Evolutionary conservation across 768 basidiomycete genomes (phyloP), one percentile per base, ranked within the genome.

Genomic region (Coprinopsis strossmayeri): DNA sequence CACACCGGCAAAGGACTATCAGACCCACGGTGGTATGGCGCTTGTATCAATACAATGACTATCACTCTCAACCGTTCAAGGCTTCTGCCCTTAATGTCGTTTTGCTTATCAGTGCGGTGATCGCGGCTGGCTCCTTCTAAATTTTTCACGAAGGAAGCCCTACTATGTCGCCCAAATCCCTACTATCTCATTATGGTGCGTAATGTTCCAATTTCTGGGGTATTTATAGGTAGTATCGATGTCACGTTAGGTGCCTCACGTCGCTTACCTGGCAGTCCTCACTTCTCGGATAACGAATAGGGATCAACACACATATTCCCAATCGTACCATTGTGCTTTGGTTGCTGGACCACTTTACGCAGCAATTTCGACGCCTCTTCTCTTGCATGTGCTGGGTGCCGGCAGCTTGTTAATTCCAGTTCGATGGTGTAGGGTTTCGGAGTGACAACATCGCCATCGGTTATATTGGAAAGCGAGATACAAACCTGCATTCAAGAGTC

Each of bases 271-370:
- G 18, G 51, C 59, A 10, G 45, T 71, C 0, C 54, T 57, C 51
- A 49, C 52, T 23, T 53, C 23, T 51, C 45, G 43, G 25, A 17
- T 55, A 25, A 26, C 25, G 24, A 20, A 53, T 37, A 21, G 54
- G 17, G 37, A 9, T 20, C 34, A 46, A 5, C 56, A 61, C 45
- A 49, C 56, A 7, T 62, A 63, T 25, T 59, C 65, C 2, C 68
- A 72, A 51, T 61, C 69, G 0, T 71, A 68, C 51, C 69, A 69
- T 51, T 72, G 69, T 34, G 69, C 59, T 20, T 44, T 72, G 7
- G 64, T 71, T 20, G 58, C 68, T 10, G 49, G 57, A 26, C 53
- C 60, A 13, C 44, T 64, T 20, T 67, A 69, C 46, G 56, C 59
- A 37, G 27, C 51, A 2, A 55, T 67, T 27, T 59, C 62, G n/a